Base-by-base conservation (phyloP, 805 yeast genomes). In the Kuraishia capsulata region DNA sequence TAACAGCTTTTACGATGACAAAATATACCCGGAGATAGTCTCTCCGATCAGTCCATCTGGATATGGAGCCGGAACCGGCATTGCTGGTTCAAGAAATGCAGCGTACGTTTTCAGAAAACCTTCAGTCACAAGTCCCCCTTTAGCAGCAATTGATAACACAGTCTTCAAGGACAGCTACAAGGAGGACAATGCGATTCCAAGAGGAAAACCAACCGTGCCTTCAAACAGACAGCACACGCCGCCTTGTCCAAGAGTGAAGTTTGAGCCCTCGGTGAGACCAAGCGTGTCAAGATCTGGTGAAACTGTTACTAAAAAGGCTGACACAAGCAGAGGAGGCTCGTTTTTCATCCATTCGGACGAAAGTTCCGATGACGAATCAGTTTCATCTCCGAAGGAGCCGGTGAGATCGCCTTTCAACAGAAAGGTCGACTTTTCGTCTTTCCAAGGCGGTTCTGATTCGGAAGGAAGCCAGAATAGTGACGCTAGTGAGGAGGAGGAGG, bases 1-100 rank as follows among this genome's bases (percentile, higher is more conserved):
- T 51, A 88, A 80, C 50, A 77, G 88, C 52, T 69, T 73, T 42
- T 78, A 79, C 51, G 65, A 52, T 34, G 54, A 51, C 14, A 17
- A 19, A 19, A 30, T 26, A 23, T 23, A 23, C 26, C 26, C 26
- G 13, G 38, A 37, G 20, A 25, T 40, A 23, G 11, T 8, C 26
- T 23, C 26, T 11, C 31, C 17, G 31, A 14, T 28, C 17, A 28
- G 31, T 28, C 31, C 31, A 13, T 11, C 17, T 6, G 14, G 17
- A 5, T 28, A 11, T 13, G 17, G 31, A 23, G 11, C 26, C 8
- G 26, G 26, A 8, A 23, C 26, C 31, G 17, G 31, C 14, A 14
- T 28, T 8, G 8, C 31, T 6, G 31, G 31, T 13, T 6, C 13
- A 13, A 9, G 31, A 14, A 17, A 28, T 28, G 13, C 31, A 6